Conservation (phyloP, 345 rosid species). For the Eucalyptus marginata region DNA sequence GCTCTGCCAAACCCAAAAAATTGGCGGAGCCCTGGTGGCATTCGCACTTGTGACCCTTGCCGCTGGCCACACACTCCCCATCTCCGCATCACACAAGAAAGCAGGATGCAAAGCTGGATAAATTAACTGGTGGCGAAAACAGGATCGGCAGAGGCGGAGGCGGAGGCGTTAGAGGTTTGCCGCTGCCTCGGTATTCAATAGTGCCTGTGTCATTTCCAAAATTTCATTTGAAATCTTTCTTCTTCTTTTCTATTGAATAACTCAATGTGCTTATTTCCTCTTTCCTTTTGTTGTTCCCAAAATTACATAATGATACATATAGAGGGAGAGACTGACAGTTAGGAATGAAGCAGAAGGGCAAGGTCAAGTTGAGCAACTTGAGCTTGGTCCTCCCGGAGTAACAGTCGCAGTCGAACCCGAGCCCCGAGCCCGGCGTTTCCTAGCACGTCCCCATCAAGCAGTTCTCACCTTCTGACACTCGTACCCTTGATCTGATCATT, state of each 20-base stretch:
- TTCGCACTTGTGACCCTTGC: conserved; percentile 7
- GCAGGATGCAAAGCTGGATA: conserved; percentile 16
- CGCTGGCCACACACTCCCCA: conserved; percentile 11
- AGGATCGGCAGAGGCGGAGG: conserved; percentile 2
- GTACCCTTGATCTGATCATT: not conserved
- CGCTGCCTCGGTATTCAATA: conserved; percentile 9
- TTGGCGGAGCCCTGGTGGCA: conserved; percentile 12
- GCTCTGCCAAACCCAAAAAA: not conserved
- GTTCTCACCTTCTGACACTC: not conserved
- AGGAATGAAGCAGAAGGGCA: conserved; percentile 25
- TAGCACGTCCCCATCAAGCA: conserved; percentile 26
- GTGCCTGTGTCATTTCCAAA: conserved; percentile 17
- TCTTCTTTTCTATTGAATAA: not conserved
- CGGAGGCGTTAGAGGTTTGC: not conserved
- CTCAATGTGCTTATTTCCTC: not conserved
- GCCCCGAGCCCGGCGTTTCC: not conserved
- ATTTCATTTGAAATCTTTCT: not conserved
- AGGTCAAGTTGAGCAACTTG: not conserved
- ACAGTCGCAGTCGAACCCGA: conserved; percentile 24
- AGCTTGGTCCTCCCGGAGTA: conserved; percentile 28
- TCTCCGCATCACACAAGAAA: conserved; percentile 19
- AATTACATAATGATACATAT: not conserved
- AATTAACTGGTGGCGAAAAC: not conserved
- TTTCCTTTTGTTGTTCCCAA: not conserved
- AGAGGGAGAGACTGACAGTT: conserved; percentile 10